phyloP scores from a whole-genome alignment of 2,329 filamentous ascomycete species.

The Fusarium odoratissimum region DNA sequence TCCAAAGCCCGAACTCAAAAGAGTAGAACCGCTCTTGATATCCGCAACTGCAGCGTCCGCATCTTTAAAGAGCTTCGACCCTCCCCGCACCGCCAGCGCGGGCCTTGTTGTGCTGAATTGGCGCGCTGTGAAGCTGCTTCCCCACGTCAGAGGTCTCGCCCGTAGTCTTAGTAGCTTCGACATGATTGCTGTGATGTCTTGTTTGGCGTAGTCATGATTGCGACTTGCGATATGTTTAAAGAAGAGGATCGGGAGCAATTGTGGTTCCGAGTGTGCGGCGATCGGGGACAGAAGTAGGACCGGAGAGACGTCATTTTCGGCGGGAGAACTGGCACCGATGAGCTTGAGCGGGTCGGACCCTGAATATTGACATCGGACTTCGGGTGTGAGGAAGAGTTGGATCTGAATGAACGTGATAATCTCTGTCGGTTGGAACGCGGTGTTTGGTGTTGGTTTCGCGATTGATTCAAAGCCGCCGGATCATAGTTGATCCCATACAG shows the following conservation, averaged over 20 bases:
- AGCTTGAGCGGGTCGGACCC: constrained; percentile 11
- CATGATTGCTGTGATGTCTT: constrained; percentile 20
- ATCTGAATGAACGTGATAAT: background rate
- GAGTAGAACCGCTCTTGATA: constrained; percentile 74
- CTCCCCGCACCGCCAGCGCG: constrained; percentile 12
- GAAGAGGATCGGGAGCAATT: constrained; percentile 22
- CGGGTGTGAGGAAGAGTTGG: background rate
- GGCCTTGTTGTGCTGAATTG: constrained; percentile 37
- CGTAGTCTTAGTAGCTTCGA: constrained; percentile 24
- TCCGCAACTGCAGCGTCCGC: constrained; percentile 78
- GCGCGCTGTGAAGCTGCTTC: constrained; percentile 37
- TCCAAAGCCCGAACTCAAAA: constrained; percentile 85
- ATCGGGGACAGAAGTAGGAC: constrained; percentile 29
- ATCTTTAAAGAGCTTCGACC: constrained; percentile 62
- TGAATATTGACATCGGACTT: background rate
- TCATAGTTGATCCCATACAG: background rate
- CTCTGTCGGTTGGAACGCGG: background rate
- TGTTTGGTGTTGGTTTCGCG: background rate
- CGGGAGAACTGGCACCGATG: constrained; percentile 30
- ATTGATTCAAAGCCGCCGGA: background rate
- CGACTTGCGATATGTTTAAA: constrained; percentile 38
- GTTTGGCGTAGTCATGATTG: constrained; percentile 8
- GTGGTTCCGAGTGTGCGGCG: constrained; percentile 12
- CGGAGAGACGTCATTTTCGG: constrained; percentile 37
- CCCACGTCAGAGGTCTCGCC: constrained; percentile 32